These are phyloP conservation scores for Dendrobium officinale DNA, from an alignment of 106 monocot genomes.

Conservation along the genomic window DNA sequence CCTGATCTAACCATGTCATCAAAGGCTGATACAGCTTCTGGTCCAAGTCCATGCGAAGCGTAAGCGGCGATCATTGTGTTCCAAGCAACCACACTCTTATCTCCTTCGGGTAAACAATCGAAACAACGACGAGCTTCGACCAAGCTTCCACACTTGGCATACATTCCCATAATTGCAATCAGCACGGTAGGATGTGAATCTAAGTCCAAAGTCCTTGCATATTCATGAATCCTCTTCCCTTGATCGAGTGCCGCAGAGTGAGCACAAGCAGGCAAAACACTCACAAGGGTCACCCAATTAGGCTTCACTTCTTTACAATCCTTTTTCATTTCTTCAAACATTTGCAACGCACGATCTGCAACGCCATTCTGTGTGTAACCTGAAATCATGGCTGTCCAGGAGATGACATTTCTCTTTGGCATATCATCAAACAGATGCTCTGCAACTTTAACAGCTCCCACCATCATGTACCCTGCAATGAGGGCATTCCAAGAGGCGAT, in stretches of 20 bases:
- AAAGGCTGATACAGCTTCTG: slow-evolving; percentile 36
- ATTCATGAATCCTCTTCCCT: slow-evolving; percentile 52
- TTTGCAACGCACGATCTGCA: slow-evolving; percentile 18
- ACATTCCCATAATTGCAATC: slow-evolving; percentile 57
- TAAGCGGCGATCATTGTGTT: slow-evolving; percentile 63
- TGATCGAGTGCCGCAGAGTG: slow-evolving; percentile 26
- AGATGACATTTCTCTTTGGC: slow-evolving; percentile 53
- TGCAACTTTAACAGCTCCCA: slow-evolving; percentile 30
- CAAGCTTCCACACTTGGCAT: slow-evolving; percentile 64
- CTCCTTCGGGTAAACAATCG: slow-evolving; percentile 26
- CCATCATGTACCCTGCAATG: slow-evolving; percentile 36
- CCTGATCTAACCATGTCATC: slow-evolving; percentile 32
- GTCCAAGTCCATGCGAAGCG: slow-evolving; percentile 44
- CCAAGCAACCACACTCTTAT: slow-evolving; percentile 39
- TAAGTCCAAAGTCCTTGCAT: slow-evolving; percentile 17
- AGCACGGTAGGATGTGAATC: slow-evolving; percentile 25
- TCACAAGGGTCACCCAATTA: slow-evolving; percentile 48
- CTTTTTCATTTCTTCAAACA: slow-evolving; percentile 44
- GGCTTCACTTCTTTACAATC: slow-evolving; percentile 28
- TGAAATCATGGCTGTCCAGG: slow-evolving; percentile 67
- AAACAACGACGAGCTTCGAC: slow-evolving; percentile 37
- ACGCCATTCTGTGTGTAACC: slow-evolving; percentile 52
- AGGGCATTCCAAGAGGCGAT: slow-evolving; percentile 61
- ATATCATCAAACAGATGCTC: slow-evolving; percentile 29
- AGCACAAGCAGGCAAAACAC: slow-evolving; percentile 46